These are phyloP conservation scores for Magnusiomyces paraingens DNA, from an alignment of 1,139 yeast genomes.

Conservation along the genomic window DNA sequence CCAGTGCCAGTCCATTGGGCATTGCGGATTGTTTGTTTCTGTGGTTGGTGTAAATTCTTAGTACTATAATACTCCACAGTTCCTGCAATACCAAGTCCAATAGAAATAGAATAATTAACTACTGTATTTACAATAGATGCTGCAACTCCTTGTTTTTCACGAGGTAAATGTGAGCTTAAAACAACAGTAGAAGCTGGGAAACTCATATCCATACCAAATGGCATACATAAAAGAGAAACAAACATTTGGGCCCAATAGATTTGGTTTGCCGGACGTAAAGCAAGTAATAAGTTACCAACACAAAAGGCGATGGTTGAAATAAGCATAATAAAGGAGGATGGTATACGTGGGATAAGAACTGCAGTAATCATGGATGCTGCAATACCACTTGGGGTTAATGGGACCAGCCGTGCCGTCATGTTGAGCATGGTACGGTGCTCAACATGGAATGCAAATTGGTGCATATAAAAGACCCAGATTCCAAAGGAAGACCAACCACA, in stretches of 20 bases:
- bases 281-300: slow-evolving; percentile 39
- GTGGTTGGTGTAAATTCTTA: slow-evolving; percentile 30
- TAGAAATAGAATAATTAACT: slow-evolving; percentile 56
- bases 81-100: slow-evolving; percentile 61
- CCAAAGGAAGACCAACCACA: slow-evolving; percentile 62
- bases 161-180: slow-evolving; percentile 46
- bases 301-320: slow-evolving; percentile 43
- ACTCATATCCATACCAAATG: slow-evolving; percentile 60
- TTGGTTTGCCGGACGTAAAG: slow-evolving; percentile 43
- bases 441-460: slow-evolving; percentile 35
- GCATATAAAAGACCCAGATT: slow-evolving; percentile 46
- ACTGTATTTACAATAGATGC: slow-evolving; percentile 57
- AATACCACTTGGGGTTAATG: slow-evolving; percentile 38
- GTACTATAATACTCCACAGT: slow-evolving; percentile 44
- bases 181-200: slow-evolving; percentile 57
- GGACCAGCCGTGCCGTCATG: slow-evolving; percentile 39
- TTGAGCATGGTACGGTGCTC: slow-evolving; percentile 35
- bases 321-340: slow-evolving; percentile 41
- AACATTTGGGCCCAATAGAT: slow-evolving; percentile 51
- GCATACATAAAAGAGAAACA: slow-evolving; percentile 41
- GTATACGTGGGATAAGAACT: slow-evolving; percentile 34
- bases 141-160: slow-evolving; percentile 55
- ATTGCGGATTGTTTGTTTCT: slow-evolving; percentile 38
- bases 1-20: slow-evolving; percentile 50
- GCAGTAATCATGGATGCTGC: slow-evolving; percentile 44